Percentiles rank a stretch among this genome's conserved stretches.
These are phyloP conservation scores for Colletotrichum scovillei DNA, from an alignment of 2,329 filamentous ascomycete species.

Conservation along the genomic window DNA sequence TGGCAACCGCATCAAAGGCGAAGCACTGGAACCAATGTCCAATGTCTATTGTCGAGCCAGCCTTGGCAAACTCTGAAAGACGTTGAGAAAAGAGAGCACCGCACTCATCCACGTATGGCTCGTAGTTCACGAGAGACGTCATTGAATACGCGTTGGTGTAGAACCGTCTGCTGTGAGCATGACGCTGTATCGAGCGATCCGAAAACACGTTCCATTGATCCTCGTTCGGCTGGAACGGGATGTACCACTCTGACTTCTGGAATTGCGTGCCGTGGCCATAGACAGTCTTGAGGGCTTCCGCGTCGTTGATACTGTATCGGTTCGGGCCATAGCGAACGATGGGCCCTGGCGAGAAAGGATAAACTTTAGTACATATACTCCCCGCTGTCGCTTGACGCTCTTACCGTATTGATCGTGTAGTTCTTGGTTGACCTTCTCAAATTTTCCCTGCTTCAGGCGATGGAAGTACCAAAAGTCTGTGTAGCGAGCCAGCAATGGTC, in stretches of 20 bases:
- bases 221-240: slow-evolving; percentile 37
- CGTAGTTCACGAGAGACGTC: slow-evolving; percentile 59
- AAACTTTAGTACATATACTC: neutral
- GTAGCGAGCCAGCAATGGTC: slow-evolving; percentile 42
- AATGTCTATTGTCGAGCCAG: slow-evolving; percentile 48
- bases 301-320: slow-evolving; percentile 58
- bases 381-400: neutral
- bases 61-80: slow-evolving; percentile 49
- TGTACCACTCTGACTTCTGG: slow-evolving; percentile 48
- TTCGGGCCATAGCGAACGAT: slow-evolving; percentile 60
- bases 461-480: slow-evolving; percentile 45
- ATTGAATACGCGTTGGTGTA: slow-evolving; percentile 60
- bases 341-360: slow-evolving; percentile 38
- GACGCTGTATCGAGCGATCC: slow-evolving; percentile 47
- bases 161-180: slow-evolving; percentile 50
- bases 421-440: slow-evolving; percentile 42
- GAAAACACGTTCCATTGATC: slow-evolving; percentile 44
- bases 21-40: slow-evolving; percentile 58
- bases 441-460: slow-evolving; percentile 40
- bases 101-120: slow-evolving; percentile 60
- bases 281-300: slow-evolving; percentile 50
- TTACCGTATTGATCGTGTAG: slow-evolving; percentile 46
- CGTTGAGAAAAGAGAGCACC: slow-evolving; percentile 51
- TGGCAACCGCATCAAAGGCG: slow-evolving; percentile 63
- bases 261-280: slow-evolving; percentile 46